Evolutionary conservation across 2,329 filamentous ascomycete species (phyloP), one percentile per base, ranked within the genome.

Genomic region (Pseudohalonectria lignicola): DNA sequence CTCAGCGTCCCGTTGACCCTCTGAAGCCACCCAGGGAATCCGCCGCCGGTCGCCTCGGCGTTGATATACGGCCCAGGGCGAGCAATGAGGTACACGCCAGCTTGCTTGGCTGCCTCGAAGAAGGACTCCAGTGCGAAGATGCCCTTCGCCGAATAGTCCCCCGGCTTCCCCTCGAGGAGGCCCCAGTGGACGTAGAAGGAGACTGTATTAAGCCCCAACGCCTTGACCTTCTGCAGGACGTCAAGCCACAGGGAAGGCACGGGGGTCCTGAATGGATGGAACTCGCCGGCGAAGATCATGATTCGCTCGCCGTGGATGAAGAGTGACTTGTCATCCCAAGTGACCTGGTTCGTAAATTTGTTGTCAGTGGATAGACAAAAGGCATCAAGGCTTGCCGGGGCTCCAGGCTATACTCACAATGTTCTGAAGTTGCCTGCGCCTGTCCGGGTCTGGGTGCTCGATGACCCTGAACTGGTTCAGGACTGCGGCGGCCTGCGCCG

Each of bases 131-230:
- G 63, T 12, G 72, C 77, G 48, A 88, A 85, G 13, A 87, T 67
- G 0, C 83, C 85, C 2, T 85, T 75, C 1, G 77, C 79, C 8
- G 64, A 65, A 49, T 86, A 87, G 4, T 75, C 63, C 1, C 82
- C 85, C 0, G 67, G 76, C 42, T 80, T 79, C 3, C 82, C 83
- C 53, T 92, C 85, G 0, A 86, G 56, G 2, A 90, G 61, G 4
- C 80, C 82, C 86, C 84, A 93, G 48, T 87, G 72, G 5, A 79
- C 67, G 50, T 90, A 90, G 54, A 88, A 86, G 0, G 82, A 86
- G 2, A 88, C 80, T 32, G 76, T 72, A 48, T 83, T 88, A 60
- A 86, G 88, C 0, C 86, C 86, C 2, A 87, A 60, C 0, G 83
- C 79, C 56, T 82, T 87, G 55, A 90, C 76, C 59, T 93, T 93